phyloP scores from a whole-genome alignment of 2,329 filamentous ascomycete genomes.

The Xylaria sp. region DNA sequence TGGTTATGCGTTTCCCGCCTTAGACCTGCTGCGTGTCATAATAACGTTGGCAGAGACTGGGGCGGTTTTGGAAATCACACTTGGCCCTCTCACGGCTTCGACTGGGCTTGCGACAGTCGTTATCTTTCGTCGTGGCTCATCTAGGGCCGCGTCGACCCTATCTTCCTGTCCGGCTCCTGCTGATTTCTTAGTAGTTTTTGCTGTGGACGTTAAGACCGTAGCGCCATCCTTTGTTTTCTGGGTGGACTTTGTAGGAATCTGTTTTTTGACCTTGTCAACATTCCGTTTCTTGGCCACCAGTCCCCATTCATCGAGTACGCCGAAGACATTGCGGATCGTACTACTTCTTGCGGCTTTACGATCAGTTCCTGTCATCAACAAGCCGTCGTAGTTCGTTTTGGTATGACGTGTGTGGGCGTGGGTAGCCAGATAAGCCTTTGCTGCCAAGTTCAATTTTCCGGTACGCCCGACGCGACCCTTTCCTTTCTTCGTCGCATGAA shows the following conservation, averaged over 20 bases:
- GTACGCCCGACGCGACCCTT: constrained; percentile 32
- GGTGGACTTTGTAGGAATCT: background rate
- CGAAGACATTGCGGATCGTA: background rate
- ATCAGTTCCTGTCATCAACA: constrained; percentile 13
- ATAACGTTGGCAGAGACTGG: background rate
- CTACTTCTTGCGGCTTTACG: constrained; percentile 21
- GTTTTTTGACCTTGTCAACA: background rate
- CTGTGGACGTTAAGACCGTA: background rate
- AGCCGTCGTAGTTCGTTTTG: constrained; percentile 29
- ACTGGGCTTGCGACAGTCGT: background rate
- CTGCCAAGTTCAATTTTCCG: constrained; percentile 8
- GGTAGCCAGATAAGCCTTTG: constrained; percentile 26
- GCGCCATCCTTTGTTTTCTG: background rate
- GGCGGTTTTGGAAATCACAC: background rate
- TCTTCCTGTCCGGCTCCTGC: background rate
- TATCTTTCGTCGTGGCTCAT: background rate
- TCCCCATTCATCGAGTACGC: constrained; percentile 23
- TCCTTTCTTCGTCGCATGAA: constrained; percentile 27
- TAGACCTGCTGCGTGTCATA: background rate
- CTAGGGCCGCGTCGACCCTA: background rate
- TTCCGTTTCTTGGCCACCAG: background rate
- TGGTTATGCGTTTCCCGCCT: background rate
- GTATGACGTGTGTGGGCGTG: constrained; percentile 34
- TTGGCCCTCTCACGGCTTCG: background rate
- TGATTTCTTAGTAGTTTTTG: too few species aligned